Conservation (phyloP, 148 eudicot species). For the Arctostaphylos glauca region DNA sequence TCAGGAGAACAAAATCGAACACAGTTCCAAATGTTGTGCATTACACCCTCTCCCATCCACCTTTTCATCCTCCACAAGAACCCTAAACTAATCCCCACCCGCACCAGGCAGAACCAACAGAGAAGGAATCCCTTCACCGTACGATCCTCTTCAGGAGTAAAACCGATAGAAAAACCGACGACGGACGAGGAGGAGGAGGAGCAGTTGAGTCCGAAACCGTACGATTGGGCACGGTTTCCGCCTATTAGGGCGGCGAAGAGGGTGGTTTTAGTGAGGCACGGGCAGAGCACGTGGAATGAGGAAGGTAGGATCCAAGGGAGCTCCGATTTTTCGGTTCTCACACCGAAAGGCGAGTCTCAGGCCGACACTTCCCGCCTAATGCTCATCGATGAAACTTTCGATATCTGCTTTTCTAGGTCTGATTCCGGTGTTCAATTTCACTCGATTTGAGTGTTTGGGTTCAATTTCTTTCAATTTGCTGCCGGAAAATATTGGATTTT, state of each 20-base stretch:
- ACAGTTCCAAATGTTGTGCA: slow-evolving; percentile 27
- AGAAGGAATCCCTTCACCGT: slow-evolving; percentile 1
- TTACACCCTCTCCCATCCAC: slow-evolving; percentile 13
- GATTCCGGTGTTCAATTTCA: neutral
- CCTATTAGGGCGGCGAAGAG: slow-evolving; percentile 66
- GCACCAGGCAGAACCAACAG: neutral
- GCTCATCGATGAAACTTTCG: slow-evolving; percentile 79
- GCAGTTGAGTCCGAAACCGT: slow-evolving; percentile 3
- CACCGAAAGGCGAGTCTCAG: slow-evolving; percentile 79
- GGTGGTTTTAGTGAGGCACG: slow-evolving; percentile 89
- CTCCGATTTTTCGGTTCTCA: slow-evolving; percentile 79
- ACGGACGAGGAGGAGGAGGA: slow-evolving; percentile 17
- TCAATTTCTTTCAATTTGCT: neutral
- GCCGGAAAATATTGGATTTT: neutral
- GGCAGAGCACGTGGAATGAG: slow-evolving; percentile 98
- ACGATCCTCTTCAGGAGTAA: slow-evolving; percentile 28
- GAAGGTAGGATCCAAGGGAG: slow-evolving; percentile 96
- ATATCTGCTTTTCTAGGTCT: slow-evolving; percentile 84
- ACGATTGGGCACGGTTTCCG: slow-evolving; percentile 32
- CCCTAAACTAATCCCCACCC: slow-evolving; percentile 25
- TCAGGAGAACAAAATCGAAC: neutral
- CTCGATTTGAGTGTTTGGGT: neutral
- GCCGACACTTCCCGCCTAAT: slow-evolving; percentile 83
- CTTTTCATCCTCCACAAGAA: neutral
- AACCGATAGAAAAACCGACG: slow-evolving; percentile 4